Base-by-base conservation (phyloP, 305 asterid species). In the Petunia hybrid region DNA sequence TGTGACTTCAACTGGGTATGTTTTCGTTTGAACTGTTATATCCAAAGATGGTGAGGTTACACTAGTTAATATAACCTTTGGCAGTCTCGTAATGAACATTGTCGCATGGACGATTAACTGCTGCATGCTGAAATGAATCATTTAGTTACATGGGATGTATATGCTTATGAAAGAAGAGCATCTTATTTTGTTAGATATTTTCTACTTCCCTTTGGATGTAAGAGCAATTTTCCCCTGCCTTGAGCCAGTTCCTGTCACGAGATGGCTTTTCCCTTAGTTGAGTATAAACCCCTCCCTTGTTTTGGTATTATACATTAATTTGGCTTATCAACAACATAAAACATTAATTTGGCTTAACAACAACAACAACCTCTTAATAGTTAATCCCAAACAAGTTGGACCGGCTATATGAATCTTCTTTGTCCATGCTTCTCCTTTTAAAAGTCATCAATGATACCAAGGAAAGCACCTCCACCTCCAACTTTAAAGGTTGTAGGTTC, bases 1-100 rank as follows among this genome's bases (percentile, higher is more conserved):
- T 87, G 84, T 89, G 38, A 38, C 86, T 77, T 80, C 89, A 62
- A 77, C 91, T 16, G 91, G 97, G 98, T 96, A 96, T 80, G 92
- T 84, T 73, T 48, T 79, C 57, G 41, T 65, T 79, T 79, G 51
- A 65, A 41, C 40, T 63, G 43, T 16, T 78, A 39, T 13, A 14
- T 61, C 63, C n/a, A 78, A 43, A 7, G 77, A 62, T 40, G 9
- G 57, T n/a, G 60, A 36, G 77, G 63, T 62, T 78, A n/a, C 71
- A 45, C 60, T 81, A 57, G 36, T 61, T 77, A 60, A 60, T 81
- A 39, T 35, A 53, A 13, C 61, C 42, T 64, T 42, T 65, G 36
- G 36, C 51, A 31, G 14, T 66, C 57, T 79, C 76, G 51, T 66
- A 51, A 69, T 53, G 45, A 71, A 48, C 48, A 71, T 71, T 48